Base-by-base conservation (phyloP, 495 filamentous ascomycete species). In the Penicillium bialowiezense region DNA sequence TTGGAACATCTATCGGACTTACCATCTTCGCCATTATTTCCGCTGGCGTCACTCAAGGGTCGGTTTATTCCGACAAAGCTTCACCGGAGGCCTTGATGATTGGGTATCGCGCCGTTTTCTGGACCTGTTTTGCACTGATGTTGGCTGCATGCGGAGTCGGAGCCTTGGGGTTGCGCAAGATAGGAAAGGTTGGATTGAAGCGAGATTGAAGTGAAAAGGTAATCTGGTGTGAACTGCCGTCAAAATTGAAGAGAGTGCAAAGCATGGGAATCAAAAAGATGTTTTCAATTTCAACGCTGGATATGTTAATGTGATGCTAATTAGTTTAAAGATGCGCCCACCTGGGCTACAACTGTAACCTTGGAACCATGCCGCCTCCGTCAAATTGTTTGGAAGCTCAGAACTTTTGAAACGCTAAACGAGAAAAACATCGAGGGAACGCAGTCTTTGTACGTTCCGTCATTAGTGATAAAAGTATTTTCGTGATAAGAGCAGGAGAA, bases 61-160 rank as follows among this genome's bases (percentile, higher is more conserved):
- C 61, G 0, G 32, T 48, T 1, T 44, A 59, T 29, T 46, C 39
- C 3, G 50, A 67, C 18, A 64, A 68, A 41, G 50, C 42, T 8
- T 63, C 62, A 23, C 63, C 63, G 1, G 59, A 69, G 10, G 78
- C 72, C 1, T 58, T 81, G 34, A 64, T 83, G 71, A 61, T 67
- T 12, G 83, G 83, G 7, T 88, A 85, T 58, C 69, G 73, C 10
- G 79, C 78, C 5, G 72, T 71, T 5, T 86, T 83, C 56, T 85
- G 83, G 82, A 70, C 75, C 24, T 70, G 69, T 39, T 84, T 86
- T 61, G 81, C 63, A 3, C 47, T 70, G 24, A 74, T 71, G 55
- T 45, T 75, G 9, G 53, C 67, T 31, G 73, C 71, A 5, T 60
- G 70, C 39, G 50, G 60, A 0, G 56, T 84, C 34, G 65, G 66